Evolutionary conservation across 192 early-diverging fungal species (phyloP), one percentile per base, ranked within the genome.

Genomic region (Spinellus fusiger): DNA sequence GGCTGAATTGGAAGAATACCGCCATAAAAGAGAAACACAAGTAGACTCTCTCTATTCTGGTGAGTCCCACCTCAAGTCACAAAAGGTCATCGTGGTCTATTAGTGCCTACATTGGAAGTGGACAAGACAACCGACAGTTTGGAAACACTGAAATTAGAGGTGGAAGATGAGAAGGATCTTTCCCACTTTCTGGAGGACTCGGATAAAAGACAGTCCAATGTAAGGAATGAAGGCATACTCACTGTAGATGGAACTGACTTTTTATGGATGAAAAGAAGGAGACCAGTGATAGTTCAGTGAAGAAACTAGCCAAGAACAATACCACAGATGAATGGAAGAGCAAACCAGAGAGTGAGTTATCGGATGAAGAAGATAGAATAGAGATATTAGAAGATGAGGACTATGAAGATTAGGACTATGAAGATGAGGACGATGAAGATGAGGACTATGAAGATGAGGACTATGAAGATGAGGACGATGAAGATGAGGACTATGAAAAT

Each of bases 1-100:
- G 37, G 65, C 71, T 1, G 71, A 73, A 47, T 38, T 73, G 27
- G 62, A 68, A 31, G 61, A 68, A 3, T 73, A 73, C 57, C 61
- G 56, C 3, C 48, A 56, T 18, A 10, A 62, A 54, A 50, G 66
- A 38, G 66, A 68, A 29, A 64, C 49, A 18, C 48, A 73, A 22
- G 66, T 68, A 9, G 61, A 52, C 3, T 63, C 71, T 1, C 35
- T 73, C 0, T 67, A 73, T 54, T 23, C 37, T 32, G 48, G 71
- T 73, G 46, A 56, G 46, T 56, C 1, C 13, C 18, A 22, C 12
- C 20, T 31, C 1, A 55, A 8, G 16, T 8, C 16, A 54, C 4
- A 16, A n/a, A 44, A 29, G 26, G 29, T 12, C 8, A 10, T 33
- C 7, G n/a, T 1, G 9, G 13, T 32, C 18, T 27, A 32, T 37